These are phyloP conservation scores for Hypoxylon sp. DNA, from an alignment of 2,329 filamentous ascomycete species.

Conservation along the genomic window DNA sequence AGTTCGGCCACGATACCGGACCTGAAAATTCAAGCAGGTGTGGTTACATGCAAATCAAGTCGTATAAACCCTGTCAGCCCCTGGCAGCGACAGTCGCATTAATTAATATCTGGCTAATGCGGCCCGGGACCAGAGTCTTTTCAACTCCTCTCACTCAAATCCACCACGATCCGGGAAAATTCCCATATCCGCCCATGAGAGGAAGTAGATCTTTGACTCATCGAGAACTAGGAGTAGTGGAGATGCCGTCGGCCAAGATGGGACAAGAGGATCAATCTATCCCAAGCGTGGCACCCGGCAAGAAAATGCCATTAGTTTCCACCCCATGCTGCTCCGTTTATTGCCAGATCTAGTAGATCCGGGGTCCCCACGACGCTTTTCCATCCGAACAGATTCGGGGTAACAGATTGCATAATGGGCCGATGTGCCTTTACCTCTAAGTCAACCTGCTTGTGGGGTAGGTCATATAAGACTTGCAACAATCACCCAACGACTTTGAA, in stretches of 20 bases:
- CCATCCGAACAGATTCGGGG: slow-evolving; percentile 19
- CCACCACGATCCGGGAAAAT: slow-evolving; percentile 27
- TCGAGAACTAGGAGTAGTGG: slow-evolving; percentile 36
- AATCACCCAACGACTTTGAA: neutral
- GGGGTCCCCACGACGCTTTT: slow-evolving; percentile 31
- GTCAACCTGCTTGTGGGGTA: neutral
- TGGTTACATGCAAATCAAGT: slow-evolving; percentile 18
- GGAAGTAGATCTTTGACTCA: slow-evolving; percentile 36
- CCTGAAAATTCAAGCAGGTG: slow-evolving; percentile 8
- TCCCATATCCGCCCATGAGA: slow-evolving; percentile 11
- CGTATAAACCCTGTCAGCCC: slow-evolving; percentile 14
- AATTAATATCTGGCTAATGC: slow-evolving; percentile 51
- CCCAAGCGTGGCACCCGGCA: slow-evolving; percentile 43
- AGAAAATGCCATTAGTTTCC: slow-evolving; percentile 43
- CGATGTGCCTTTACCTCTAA: slow-evolving; percentile 1
- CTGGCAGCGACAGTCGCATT: slow-evolving; percentile 20
- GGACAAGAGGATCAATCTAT: slow-evolving; percentile 48
- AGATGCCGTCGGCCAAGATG: slow-evolving; percentile 48
- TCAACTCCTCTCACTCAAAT: slow-evolving; percentile 24
- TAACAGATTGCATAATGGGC: slow-evolving; percentile 39
- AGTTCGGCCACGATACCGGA: slow-evolving; percentile 20
- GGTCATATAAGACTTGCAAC: slow-evolving; percentile 44
- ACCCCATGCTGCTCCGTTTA: slow-evolving; percentile 50
- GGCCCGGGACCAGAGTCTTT: slow-evolving; percentile 46
- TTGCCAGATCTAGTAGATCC: slow-evolving; percentile 49